Percentiles rank a stretch among this genome's conserved stretches.
Evolutionary conservation across 306 rosid species (phyloP).

Genomic region (Crotalaria pallida): DNA sequence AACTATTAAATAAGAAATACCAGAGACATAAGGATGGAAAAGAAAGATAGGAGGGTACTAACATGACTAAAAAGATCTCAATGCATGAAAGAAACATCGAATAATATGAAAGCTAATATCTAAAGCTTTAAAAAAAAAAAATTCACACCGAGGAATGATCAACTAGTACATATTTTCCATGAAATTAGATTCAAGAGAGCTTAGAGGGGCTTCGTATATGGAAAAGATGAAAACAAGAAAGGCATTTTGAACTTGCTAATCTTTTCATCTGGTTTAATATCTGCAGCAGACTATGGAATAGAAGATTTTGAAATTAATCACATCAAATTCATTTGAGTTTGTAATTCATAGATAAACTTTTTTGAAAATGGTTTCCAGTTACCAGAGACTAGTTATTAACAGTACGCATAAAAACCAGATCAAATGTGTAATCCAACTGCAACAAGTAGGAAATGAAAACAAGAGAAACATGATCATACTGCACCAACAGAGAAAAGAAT

Average conservation of each 20-base stretch:
- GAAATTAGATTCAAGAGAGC: not conserved
- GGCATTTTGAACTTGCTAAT: not conserved
- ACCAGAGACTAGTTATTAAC: not conserved
- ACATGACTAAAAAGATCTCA: not conserved
- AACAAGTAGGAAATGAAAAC: not conserved
- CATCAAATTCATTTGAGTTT: not conserved
- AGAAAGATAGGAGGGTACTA: not conserved
- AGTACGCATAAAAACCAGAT: conserved; percentile 10
- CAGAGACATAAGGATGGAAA: not conserved
- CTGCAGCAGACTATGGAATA: not conserved
- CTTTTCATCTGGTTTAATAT: not conserved
- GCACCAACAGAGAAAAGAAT: not conserved
- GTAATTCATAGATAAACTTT: not conserved
- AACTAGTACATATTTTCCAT: not conserved
- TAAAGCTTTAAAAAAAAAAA: too few species aligned
- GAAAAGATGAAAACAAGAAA: not conserved
- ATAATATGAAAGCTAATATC: conserved; percentile 8
- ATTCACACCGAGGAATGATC: not conserved
- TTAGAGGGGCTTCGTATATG: not conserved
- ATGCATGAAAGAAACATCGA: not conserved
- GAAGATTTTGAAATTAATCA: not conserved
- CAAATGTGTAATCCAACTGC: not conserved
- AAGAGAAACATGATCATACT: not conserved
- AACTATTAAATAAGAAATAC: not conserved
- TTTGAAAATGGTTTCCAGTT: not conserved